Percentiles rank a stretch among this genome's conserved stretches.
Conservation (phyloP, 345 rosid species). For the Salix viminalis region DNA sequence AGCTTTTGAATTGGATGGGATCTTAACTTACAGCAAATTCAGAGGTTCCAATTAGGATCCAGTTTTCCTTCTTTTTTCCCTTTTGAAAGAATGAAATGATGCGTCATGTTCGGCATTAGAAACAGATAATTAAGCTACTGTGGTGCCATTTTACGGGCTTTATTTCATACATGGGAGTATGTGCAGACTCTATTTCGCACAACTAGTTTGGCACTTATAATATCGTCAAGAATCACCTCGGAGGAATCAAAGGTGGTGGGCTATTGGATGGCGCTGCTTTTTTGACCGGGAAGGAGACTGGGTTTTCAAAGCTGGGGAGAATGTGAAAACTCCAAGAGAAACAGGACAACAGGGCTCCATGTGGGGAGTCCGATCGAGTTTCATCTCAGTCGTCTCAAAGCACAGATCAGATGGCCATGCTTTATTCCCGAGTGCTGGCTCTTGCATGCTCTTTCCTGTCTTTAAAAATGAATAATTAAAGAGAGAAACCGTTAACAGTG, state of each 20-base stretch:
- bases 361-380: slow-evolving; percentile 25
- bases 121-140: neutral
- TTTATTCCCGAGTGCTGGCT: slow-evolving; percentile 36
- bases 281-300: slow-evolving; percentile 3
- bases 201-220: neutral
- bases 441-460: slow-evolving; percentile 4
- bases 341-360: slow-evolving; percentile 63
- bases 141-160: neutral
- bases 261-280: neutral
- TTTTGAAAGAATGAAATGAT: neutral
- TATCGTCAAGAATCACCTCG: neutral
- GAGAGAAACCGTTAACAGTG: slow-evolving; percentile 19
- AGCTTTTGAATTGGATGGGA: neutral
- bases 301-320: slow-evolving; percentile 3
- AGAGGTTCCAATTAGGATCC: neutral
- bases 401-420: slow-evolving; percentile 23
- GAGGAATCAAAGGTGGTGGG: neutral
- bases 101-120: neutral
- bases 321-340: slow-evolving; percentile 65
- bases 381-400: slow-evolving; percentile 26
- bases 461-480: neutral
- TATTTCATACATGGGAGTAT: neutral
- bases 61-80: neutral
- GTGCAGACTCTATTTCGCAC: neutral
- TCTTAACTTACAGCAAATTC: neutral